Evolutionary conservation across 108 stramenopile genomes (phyloP), one percentile per base, ranked within the genome.

Genomic region (Nitzschia sp.): DNA sequence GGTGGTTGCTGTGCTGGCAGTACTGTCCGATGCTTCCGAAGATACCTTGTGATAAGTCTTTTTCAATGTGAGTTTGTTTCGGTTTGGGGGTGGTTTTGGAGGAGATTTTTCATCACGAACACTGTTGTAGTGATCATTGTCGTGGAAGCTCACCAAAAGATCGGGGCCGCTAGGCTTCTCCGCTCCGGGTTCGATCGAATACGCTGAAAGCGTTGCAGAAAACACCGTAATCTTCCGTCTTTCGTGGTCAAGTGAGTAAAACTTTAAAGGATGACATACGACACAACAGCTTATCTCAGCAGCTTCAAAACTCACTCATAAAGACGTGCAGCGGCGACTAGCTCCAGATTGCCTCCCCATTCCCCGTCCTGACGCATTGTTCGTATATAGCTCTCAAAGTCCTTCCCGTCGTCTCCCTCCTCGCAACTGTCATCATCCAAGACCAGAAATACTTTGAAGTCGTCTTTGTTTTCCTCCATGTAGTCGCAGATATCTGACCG

Each of bases 91-190:
- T 25, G 61, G 42, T 46, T 62, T 57, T 4, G 30, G 35, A 28
- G 74, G 53, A 35, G 21, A 30, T 33, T 56, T 35, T 35, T 59
- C 51, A 35, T 54, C 56, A 21, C 77, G 86, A 9, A 94, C 89
- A 67, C 86, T 87, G 59, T 91, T 94, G 83, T 94, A 94, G 63
- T 94, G 93, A 77, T 91, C 88, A 33, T 89, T 86, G 30, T 82
- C 89, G 63, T 94, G 93, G 74, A 86, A 94, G 45, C 87, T 85
- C 9, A 94, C 58, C 23, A 88, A 36, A 30, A 94, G 51, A 67
- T 78, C 72, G 45, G 82, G 71, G 9, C 82, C 87, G 27, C 24
- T 42, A 15, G 73, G 46, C 33, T 82, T 53, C 31, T 76, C 55
- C 13, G 58, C 71, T 0, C 72, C 85, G 72, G 75, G 67, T 32